Evolutionary conservation across 768 basidiomycete genomes (phyloP).

Genomic region (Serendipita sp.): DNA sequence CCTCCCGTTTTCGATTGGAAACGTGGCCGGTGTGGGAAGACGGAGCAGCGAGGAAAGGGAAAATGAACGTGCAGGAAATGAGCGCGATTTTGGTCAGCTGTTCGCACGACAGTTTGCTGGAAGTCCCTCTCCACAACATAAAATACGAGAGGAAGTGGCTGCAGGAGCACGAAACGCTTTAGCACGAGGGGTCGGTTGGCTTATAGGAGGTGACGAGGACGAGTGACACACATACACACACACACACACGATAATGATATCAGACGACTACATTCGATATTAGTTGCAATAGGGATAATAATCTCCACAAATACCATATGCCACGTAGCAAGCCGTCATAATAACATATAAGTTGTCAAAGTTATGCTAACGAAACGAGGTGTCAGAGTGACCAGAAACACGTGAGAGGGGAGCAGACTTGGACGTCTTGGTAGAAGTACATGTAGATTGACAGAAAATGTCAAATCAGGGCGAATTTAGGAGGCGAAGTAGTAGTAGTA

Average conservation of each 20-base stretch:
- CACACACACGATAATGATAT: no score
- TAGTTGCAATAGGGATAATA: no score
- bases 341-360: no score
- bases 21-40: constrained; percentile 18
- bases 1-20: constrained; percentile 50
- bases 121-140: neutral
- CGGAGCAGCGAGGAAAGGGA: constrained; percentile 26
- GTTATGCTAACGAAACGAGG: no score
- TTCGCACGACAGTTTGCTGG: constrained; percentile 20
- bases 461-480: constrained; percentile 37
- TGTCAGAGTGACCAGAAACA: no score
- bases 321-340: no score
- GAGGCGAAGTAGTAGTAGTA: constrained; percentile 8
- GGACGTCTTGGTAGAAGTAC: neutral
- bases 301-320: no score
- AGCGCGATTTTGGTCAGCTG: constrained; percentile 22
- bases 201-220: constrained; percentile 60
- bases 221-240: neutral
- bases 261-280: no score
- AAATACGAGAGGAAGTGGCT: constrained; percentile 36
- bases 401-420: no score
- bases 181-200: constrained; percentile 88
- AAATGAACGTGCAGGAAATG: constrained; percentile 15
- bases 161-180: constrained; percentile 63
- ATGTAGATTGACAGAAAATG: constrained; percentile 25